Evolutionary conservation across 1,284 basidiomycete species (phyloP).

Genomic region (Apiotrichum montevideense): DNA sequence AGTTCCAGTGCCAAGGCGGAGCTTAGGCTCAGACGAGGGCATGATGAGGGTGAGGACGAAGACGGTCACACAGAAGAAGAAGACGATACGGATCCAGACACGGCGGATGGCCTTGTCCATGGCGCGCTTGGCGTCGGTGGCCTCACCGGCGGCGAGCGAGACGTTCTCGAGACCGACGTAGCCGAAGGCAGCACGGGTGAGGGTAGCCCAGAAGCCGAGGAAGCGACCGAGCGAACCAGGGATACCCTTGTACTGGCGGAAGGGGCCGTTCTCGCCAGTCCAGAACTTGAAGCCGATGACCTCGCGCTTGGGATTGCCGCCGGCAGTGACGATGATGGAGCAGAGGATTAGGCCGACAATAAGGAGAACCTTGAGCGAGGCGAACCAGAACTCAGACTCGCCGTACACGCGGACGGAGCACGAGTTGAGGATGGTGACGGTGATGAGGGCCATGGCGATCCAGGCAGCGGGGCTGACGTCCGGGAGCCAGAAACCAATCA

Average conservation of each 20-base stretch:
- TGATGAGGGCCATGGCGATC: conserved; percentile 66
- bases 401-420: conserved; percentile 57
- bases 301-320: conserved; percentile 45
- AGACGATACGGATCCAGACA: conserved; percentile 66
- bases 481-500: conserved; percentile 66
- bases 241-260: conserved; percentile 43
- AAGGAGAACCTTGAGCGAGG: conserved; percentile 71
- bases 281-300: conserved; percentile 49
- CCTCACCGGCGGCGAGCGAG: conserved; percentile 40
- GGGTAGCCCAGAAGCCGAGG: conserved; percentile 53
- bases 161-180: conserved; percentile 35
- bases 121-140: conserved; percentile 61
- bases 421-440: conserved; percentile 52
- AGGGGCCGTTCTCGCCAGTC: conserved; percentile 48
- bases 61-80: conserved; percentile 61
- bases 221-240: conserved; percentile 47
- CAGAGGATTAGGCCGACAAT: conserved; percentile 55
- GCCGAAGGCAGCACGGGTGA: conserved; percentile 46
- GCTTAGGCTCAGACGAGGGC: conserved; percentile 57
- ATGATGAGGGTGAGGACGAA: conserved; percentile 70
- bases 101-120: conserved; percentile 68
- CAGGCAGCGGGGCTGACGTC: conserved; percentile 59
- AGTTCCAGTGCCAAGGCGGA: conserved; percentile 55
- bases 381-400: conserved; percentile 48
- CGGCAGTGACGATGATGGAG: conserved; percentile 58